Evolutionary conservation across 768 basidiomycete genomes (phyloP), one percentile per base, ranked within the genome.

Genomic region (Suillus occidentalis): DNA sequence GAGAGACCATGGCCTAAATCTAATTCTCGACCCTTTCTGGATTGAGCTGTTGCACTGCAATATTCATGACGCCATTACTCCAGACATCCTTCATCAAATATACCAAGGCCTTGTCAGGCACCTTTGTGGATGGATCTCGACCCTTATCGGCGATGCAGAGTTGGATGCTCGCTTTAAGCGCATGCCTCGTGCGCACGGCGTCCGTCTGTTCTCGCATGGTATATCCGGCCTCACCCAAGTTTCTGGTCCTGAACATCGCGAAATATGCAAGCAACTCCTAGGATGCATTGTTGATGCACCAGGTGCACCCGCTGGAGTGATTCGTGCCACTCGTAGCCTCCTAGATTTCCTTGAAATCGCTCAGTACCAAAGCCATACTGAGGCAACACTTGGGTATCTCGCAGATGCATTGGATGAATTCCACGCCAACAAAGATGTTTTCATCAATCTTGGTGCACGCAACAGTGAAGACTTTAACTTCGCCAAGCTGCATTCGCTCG

Each of bases 21-120:
- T 45, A 2, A n/a, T 45, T 45, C 43, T n/a, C 20, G 43, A 45
- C 43, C 73, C 73, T 12, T 72, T 72, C 64, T 73, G 67, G 68
- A 57, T 71, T 31, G 53, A 69, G 12, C 72, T 78, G 12, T 74
- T 74, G 6, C 73, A 72, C 61, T 63, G 63, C 37, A 65, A 79
- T 42, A 71, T 72, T n/a, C 64, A 63, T 59, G 50, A 28, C 18
- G 22, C 69, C 18, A 68, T 73, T n/a, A 77, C 75, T 14, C 76
- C 79, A 0, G 76, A 80, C 60, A 67, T 78, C 22, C 72, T 80
- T 0, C 78, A 80, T 62, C 76, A 79, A 55, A 68, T 80, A 0
- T 70, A 73, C 43, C 75, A 79, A 68, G 80, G 79, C 4, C 63
- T 79, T 14, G 68, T 79, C 42, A 77, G 76, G 60, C 75, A 80